These are phyloP conservation scores for Nitzschia palea DNA, from an alignment of 108 stramenopile genomes.

Conservation along the genomic window DNA sequence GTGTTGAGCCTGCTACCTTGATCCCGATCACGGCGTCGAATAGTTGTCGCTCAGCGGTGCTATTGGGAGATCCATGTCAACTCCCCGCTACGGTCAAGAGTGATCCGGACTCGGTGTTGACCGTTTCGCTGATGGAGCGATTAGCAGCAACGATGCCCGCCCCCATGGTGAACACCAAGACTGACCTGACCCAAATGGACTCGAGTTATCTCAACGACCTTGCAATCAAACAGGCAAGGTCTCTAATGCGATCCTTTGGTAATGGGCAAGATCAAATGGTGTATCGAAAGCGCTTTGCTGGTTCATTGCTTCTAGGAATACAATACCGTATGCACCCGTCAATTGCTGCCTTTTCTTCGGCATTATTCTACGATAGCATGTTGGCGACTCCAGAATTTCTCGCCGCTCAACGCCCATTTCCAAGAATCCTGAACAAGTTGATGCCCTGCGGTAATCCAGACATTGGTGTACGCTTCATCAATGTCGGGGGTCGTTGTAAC, in stretches of 20 bases:
- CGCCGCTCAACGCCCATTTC: conserved; percentile 47
- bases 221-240: conserved; percentile 66
- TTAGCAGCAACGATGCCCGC: conserved; percentile 62
- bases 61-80: conserved; percentile 92
- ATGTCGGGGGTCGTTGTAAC: conserved; percentile 74
- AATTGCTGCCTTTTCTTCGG: conserved; percentile 93
- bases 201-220: conserved; percentile 60
- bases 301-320: conserved; percentile 85
- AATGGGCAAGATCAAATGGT: conserved; percentile 28
- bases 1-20: conserved; percentile 90
- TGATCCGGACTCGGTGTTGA: conserved; percentile 55
- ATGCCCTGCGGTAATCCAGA: conserved; percentile 39
- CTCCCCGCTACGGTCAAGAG: conserved; percentile 84
- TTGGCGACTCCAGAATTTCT: conserved; percentile 65
- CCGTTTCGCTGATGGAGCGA: conserved; percentile 80
- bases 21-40: conserved; percentile 82
- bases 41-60: conserved; percentile 72
- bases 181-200: conserved; percentile 52
- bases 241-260: conserved; percentile 26
- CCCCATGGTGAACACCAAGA: conserved; percentile 69
- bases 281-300: conserved; percentile 77
- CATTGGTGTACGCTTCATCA: conserved; percentile 55
- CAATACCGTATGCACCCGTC: conserved; percentile 97
- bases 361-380: conserved; percentile 81
- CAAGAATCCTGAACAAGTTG: conserved; percentile 31